Evolutionary conservation across 2,329 filamentous ascomycete genomes (phyloP).

Genomic region (Ophiocordyceps sinensis): DNA sequence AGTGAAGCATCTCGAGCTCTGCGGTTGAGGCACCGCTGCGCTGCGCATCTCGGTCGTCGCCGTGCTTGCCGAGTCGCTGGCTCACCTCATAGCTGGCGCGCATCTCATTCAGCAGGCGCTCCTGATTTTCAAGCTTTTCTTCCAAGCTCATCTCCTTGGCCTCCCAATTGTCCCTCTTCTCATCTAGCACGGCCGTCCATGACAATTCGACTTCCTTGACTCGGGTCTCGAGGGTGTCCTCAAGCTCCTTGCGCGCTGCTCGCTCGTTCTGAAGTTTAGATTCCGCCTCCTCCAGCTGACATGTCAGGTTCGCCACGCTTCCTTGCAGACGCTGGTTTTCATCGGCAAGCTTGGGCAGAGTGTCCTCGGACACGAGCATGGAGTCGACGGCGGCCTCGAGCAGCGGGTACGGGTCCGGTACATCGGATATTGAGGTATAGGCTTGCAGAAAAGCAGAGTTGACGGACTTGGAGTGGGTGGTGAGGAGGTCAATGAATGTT

Average conservation of each 20-base stretch:
- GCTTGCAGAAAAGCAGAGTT: constrained; percentile 87
- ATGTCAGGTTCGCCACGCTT: constrained; percentile 58
- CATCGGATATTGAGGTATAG: constrained; percentile 88
- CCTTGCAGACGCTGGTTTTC: constrained; percentile 83
- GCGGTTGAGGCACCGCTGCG: constrained; percentile 63
- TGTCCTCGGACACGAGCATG: constrained; percentile 82
- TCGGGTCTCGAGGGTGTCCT: constrained; percentile 61
- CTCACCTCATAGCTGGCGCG: constrained; percentile 97
- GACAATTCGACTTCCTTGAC: constrained; percentile 83
- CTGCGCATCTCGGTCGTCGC: constrained; percentile 42
- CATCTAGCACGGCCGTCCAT: constrained; percentile 78
- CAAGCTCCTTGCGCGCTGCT: constrained; percentile 55
- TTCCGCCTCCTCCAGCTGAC: constrained; percentile 74
- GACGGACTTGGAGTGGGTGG: constrained; percentile 88
- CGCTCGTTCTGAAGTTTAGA: constrained; percentile 66
- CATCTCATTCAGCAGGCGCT: constrained; percentile 80
- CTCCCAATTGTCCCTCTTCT: constrained; percentile 94
- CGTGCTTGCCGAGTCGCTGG: constrained; percentile 67
- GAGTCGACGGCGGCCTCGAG: constrained; percentile 94
- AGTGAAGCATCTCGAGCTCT: constrained; percentile 84
- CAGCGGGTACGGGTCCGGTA: constrained; percentile 88
- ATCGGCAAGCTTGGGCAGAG: constrained; percentile 71
- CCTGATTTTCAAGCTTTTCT: constrained; percentile 89
- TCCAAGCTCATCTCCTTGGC: constrained; percentile 83
- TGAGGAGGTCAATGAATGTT: constrained; percentile 89